Evolutionary conservation across 331 rosid species (phyloP), one percentile per base, ranked within the genome.

Genomic region (Quercus lobata): DNA sequence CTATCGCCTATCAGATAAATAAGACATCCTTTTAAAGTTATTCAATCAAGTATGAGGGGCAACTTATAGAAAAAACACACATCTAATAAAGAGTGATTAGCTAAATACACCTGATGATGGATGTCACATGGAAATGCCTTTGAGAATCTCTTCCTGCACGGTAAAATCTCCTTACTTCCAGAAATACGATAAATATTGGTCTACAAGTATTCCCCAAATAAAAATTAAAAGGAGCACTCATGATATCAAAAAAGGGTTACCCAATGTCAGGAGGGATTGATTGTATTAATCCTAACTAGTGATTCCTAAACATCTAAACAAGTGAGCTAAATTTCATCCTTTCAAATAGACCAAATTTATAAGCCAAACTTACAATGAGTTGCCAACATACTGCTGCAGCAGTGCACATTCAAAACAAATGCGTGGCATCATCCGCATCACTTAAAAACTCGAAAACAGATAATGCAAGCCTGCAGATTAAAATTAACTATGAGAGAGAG

Each of bases 391-490:
- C 54, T 60, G 84, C 87, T 79, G 77, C 77, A 77, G 80, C 69
- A 79, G 74, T 57, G 68, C 70, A 44, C 27, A 72, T 74, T 79
- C 81, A 85, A 80, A 84, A 91, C 57, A 76, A 61, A 70, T 90
- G 79, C 81, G 82, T 79, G 27, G 83, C 81, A 76, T 89, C 87
- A 55, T 89, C 98, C 61, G 83, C 96, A 27, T 80, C 72, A 46
- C 90, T 85, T 79, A 94, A 85, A 41, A 86, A 83, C 86, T 85
- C 80, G 89, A 92, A 89, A 49, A 77, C 89, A 37, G 89, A 78
- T 82, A 94, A 73, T 54, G 87, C 87, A 79, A 94, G 96, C 97
- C 97, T 94, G 97, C 96, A 92, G 77, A 54, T 41, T 63, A 71
- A 71, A 78, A 74, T 60, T 62, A n/a, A 15, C 54, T 41, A 52